Evolutionary conservation across 768 basidiomycete species (phyloP).

Genomic region (Cyathus striatus): DNA sequence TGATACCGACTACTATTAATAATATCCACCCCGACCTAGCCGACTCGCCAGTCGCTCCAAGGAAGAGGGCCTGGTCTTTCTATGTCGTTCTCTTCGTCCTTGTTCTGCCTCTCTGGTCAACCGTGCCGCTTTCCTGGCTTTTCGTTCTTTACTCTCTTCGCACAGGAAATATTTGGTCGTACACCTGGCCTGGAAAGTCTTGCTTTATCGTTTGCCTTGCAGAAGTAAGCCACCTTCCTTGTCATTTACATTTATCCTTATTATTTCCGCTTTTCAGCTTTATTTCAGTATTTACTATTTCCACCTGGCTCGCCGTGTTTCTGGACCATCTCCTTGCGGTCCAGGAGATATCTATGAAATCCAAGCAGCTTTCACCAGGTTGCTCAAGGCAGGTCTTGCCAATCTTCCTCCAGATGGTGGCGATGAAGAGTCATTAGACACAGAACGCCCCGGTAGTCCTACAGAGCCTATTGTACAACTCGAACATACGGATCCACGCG

Average conservation of each 20-base stretch:
- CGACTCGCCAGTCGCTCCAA: conserved; percentile 29
- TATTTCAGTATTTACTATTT: conserved; percentile 66
- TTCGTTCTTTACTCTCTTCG: conserved; percentile 50
- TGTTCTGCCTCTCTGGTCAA: conserved; percentile 61
- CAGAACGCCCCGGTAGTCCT: conserved; percentile 52
- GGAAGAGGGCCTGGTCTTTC: conserved; percentile 43
- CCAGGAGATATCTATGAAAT: conserved; percentile 52
- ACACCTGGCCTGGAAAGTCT: conserved; percentile 28
- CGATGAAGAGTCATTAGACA: conserved; percentile 49
- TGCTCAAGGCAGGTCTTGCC: conserved; percentile 63
- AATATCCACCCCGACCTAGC: no score
- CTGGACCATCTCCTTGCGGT: conserved; percentile 37
- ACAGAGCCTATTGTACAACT: conserved; percentile 54
- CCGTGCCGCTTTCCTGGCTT: conserved; percentile 60
- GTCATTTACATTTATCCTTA: conserved; percentile 1
- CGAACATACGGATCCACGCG: conserved; percentile 61
- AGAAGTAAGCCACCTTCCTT: conserved; percentile 41
- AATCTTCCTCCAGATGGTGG: conserved; percentile 43
- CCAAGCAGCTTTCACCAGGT: conserved; percentile 51
- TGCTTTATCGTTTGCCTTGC: conserved; percentile 47
- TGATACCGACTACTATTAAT: neutral
- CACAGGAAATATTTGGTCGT: conserved; percentile 35
- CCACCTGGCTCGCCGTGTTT: conserved; percentile 42
- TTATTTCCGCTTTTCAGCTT: conserved; percentile 33
- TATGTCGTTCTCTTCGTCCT: conserved; percentile 52